phyloP scores from a whole-genome alignment of 2,329 filamentous ascomycete species.

The Colletotrichum sp. region DNA sequence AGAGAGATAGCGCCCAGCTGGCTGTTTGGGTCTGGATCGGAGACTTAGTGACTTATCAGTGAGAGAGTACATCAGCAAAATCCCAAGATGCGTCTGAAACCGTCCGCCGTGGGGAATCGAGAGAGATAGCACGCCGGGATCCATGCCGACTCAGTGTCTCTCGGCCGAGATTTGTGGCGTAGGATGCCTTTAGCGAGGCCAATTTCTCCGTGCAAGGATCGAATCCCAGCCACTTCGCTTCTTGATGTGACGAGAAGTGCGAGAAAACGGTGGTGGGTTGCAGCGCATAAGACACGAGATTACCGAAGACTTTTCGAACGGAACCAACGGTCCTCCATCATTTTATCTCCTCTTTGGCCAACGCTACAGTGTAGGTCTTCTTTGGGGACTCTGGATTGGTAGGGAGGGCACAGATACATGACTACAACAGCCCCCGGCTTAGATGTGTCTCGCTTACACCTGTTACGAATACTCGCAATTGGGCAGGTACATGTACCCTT shows the following conservation, averaged over 20 bases:
- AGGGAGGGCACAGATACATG: neutral
- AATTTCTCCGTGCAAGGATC: neutral
- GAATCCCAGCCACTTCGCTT: neutral
- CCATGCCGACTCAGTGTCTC: neutral
- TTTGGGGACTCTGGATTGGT: neutral
- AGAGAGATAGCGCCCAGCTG: neutral
- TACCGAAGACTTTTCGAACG: neutral
- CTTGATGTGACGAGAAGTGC: neutral
- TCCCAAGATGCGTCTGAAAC: neutral
- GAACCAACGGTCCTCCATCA: neutral
- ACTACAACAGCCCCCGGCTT: neutral
- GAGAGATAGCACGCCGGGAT: neutral
- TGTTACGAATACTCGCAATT: neutral
- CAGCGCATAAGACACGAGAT: neutral
- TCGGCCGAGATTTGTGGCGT: neutral
- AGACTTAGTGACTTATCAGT: neutral
- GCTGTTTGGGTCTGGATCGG: neutral
- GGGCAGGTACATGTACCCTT: neutral
- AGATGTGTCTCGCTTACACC: neutral
- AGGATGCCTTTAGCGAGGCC: neutral
- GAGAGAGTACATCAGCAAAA: neutral
- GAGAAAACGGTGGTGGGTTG: neutral
- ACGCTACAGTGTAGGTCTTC: neutral
- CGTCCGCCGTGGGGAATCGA: neutral
- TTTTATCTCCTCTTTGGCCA: neutral